These are phyloP conservation scores for Russula sp. DNA, from an alignment of 768 basidiomycete species.

Conservation along the genomic window DNA sequence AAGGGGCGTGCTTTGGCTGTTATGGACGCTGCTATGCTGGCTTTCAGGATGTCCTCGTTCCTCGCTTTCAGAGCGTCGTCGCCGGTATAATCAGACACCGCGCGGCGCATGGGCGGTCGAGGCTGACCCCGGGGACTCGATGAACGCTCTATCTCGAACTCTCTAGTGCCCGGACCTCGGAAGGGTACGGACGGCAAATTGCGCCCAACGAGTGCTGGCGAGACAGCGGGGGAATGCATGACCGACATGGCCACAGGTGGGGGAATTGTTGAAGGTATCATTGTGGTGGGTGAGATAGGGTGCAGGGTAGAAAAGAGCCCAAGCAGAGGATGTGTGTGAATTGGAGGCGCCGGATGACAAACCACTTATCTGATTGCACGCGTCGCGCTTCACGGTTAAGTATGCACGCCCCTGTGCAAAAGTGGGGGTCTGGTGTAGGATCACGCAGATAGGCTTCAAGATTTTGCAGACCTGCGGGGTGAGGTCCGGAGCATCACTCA, in stretches of 20 bases:
- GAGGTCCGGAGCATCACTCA: neutral
- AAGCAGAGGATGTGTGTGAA: neutral
- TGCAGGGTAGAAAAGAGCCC: conserved; percentile 9
- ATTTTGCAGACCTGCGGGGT: neutral
- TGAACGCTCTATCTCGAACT: conserved; percentile 60
- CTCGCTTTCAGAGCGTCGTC: conserved; percentile 49
- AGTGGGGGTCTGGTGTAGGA: neutral
- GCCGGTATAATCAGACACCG: conserved; percentile 42
- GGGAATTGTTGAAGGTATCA: conserved; percentile 21
- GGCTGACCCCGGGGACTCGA: conserved; percentile 22
- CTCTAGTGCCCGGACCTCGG: conserved; percentile 38
- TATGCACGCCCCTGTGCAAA: neutral
- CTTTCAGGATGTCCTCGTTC: conserved; percentile 45
- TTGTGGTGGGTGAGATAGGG: conserved; percentile 12
- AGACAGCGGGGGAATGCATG: conserved; percentile 22
- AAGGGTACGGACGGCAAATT: conserved; percentile 29
- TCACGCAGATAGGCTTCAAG: neutral
- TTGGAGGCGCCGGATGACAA: conserved; percentile 13
- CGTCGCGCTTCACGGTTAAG: neutral
- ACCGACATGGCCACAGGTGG: neutral
- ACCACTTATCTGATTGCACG: conserved; percentile 16
- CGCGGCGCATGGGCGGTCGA: conserved; percentile 25
- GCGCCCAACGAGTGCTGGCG: conserved; percentile 20
- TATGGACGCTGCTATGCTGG: conserved; percentile 52
- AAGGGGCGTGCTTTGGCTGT: conserved; percentile 56